Evolutionary conservation across 139 green algal species (phyloP).

Genomic region (Volvox reticuliferus): DNA sequence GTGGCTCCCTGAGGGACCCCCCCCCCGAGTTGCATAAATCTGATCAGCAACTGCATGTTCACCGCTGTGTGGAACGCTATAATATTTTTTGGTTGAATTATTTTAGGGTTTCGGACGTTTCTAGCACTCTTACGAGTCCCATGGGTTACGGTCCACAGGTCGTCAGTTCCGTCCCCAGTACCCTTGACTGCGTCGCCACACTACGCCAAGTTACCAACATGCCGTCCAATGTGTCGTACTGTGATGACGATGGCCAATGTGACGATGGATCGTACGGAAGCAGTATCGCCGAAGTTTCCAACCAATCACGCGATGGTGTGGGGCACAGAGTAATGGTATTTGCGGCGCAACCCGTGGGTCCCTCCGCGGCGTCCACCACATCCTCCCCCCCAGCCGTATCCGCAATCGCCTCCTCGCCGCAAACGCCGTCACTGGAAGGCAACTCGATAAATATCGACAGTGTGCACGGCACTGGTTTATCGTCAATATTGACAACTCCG

Average conservation of each 20-base stretch:
- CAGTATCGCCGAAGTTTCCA: not conserved
- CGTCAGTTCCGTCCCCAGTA: not conserved
- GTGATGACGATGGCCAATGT: not conserved
- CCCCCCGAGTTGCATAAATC: no score
- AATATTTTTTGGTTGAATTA: no score
- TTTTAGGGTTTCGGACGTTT: no score
- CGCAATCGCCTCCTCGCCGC: not conserved
- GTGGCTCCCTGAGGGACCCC: no score
- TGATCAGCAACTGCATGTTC: no score
- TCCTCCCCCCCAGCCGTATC: not conserved
- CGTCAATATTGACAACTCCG: no score
- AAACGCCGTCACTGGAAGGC: not conserved
- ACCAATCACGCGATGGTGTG: not conserved
- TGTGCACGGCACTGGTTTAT: no score
- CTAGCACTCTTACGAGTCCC: not conserved
- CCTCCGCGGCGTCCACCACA: no score
- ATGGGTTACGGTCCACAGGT: not conserved
- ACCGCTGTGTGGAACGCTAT: no score
- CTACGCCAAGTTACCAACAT: not conserved
- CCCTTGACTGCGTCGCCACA: not conserved
- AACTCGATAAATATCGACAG: no score
- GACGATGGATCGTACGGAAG: not conserved
- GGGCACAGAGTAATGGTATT: not conserved
- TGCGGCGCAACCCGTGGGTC: not conserved
- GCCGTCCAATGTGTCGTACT: slow-evolving; percentile 11